A percentile compares a stretch with the other conserved stretches of the same genome.
Conservation (phyloP, 2,329 filamentous ascomycete species). For the Endoconidiophora laricicola region DNA sequence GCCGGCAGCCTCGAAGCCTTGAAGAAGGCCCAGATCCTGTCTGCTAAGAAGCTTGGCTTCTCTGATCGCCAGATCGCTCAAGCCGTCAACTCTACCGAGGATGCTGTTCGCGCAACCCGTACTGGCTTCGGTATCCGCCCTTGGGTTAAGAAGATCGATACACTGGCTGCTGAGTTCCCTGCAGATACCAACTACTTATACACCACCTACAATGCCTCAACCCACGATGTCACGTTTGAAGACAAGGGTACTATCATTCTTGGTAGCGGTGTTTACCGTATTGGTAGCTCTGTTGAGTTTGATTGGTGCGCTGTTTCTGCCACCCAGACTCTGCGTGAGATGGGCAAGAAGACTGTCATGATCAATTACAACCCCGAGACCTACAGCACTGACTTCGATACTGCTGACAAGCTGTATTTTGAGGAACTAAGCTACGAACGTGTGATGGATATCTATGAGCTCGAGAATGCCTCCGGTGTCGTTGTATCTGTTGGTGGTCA, state of each 20-base stretch:
- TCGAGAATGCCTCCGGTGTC: constrained; percentile 70
- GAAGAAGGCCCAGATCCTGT: constrained; percentile 74
- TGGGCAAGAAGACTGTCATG: constrained; percentile 96
- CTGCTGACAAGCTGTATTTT: constrained; percentile 84
- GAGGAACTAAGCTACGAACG: constrained; percentile 93
- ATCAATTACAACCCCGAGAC: constrained; percentile 89
- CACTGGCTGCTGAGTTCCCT: constrained; percentile 89
- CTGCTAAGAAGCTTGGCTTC: constrained; percentile 96
- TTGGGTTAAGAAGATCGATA: constrained; percentile 72
- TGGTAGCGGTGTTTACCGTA: constrained; percentile 91
- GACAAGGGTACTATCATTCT: constrained; percentile 82
- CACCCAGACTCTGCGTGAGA: constrained; percentile 62
- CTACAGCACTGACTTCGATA: constrained; percentile 68
- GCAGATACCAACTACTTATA: constrained; percentile 92
- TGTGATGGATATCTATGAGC: constrained; percentile 97
- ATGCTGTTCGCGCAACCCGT: constrained; percentile 72
- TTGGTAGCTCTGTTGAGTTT: constrained; percentile 94
- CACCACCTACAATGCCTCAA: constrained; percentile 91
- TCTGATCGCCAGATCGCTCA: constrained; percentile 88
- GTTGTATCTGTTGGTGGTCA: constrained; percentile 94
- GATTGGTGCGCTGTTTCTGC: constrained; percentile 96
- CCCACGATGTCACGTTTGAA: constrained; percentile 85
- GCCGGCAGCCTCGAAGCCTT: constrained; percentile 68
- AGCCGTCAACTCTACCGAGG: constrained; percentile 71
- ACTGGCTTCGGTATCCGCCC: constrained; percentile 78